These are phyloP conservation scores for Manihot esculenta DNA, from an alignment of 441 rosid genomes.

Conservation along the genomic window DNA sequence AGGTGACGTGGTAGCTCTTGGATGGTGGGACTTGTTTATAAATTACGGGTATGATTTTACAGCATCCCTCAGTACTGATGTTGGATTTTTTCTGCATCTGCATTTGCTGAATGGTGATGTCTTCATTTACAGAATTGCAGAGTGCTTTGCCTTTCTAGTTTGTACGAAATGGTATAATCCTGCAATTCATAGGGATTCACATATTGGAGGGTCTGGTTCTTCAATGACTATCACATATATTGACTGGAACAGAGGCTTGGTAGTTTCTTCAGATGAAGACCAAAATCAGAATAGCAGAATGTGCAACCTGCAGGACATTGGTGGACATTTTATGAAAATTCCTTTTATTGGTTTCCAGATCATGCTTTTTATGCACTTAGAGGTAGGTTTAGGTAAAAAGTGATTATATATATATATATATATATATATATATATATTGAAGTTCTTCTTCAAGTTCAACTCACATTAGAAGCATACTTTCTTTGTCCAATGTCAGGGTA, in stretches of 20 bases:
- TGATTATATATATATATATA: too few species aligned
- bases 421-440: too few species aligned
- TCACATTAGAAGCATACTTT: not conserved
- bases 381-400: slow-evolving; percentile 45
- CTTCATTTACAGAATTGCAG: slow-evolving; percentile 66
- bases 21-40: slow-evolving; percentile 98
- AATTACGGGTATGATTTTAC: slow-evolving; percentile 66
- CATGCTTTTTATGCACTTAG: slow-evolving; percentile 89
- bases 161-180: slow-evolving; percentile 96
- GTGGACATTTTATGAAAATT: slow-evolving; percentile 92
- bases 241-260: slow-evolving; percentile 75
- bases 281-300: slow-evolving; percentile 46
- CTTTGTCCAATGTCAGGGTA: slow-evolving; percentile 53
- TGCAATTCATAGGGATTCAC: slow-evolving; percentile 68
- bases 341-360: slow-evolving; percentile 73
- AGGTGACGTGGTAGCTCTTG: slow-evolving; percentile 86
- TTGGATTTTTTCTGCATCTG: slow-evolving; percentile 4
- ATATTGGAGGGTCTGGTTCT: slow-evolving; percentile 49
- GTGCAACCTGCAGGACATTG: slow-evolving; percentile 77
- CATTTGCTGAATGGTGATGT: slow-evolving; percentile 17
- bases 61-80: slow-evolving; percentile 9
- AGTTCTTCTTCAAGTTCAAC: slow-evolving; percentile 18
- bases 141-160: slow-evolving; percentile 94
- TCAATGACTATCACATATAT: slow-evolving; percentile 51
- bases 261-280: slow-evolving; percentile 56